Percentiles rank a stretch among this genome's conserved stretches.
These are phyloP conservation scores for Pleurotus sapidus DNA, from an alignment of 768 basidiomycete species.

Conservation along the genomic window DNA sequence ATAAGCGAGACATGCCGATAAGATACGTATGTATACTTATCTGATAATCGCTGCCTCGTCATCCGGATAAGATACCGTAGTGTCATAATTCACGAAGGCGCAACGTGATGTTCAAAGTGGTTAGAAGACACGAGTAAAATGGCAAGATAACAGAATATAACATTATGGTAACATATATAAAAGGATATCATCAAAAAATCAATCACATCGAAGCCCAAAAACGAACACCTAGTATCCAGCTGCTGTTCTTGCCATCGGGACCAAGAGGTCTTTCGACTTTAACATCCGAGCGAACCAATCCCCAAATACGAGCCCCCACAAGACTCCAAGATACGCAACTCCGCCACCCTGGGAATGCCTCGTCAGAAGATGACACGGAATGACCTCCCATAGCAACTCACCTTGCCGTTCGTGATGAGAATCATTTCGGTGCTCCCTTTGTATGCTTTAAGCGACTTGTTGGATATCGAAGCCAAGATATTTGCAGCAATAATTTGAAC, in stretches of 20 bases:
- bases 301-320: slow-evolving; percentile 44
- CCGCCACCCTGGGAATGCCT: slow-evolving; percentile 26
- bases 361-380: not conserved
- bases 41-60: too few relatives aligned
- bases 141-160: too few relatives aligned
- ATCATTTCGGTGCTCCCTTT: slow-evolving; percentile 51
- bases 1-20: too few relatives aligned
- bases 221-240: not conserved
- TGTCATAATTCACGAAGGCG: too few relatives aligned
- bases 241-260: slow-evolving; percentile 7
- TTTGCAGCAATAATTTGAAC: slow-evolving; percentile 46
- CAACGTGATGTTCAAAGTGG: too few relatives aligned
- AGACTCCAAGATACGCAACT: slow-evolving; percentile 35
- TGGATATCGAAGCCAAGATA: slow-evolving; percentile 37
- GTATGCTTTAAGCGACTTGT: slow-evolving; percentile 37
- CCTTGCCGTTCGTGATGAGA: slow-evolving; percentile 51
- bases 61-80: too few relatives aligned
- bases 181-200: too few relatives aligned
- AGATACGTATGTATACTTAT: too few relatives aligned
- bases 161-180: too few relatives aligned
- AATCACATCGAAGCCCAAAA: too few relatives aligned
- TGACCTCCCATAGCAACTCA: slow-evolving; percentile 19
- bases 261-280: slow-evolving; percentile 22
- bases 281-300: slow-evolving; percentile 33
- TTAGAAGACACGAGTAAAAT: too few relatives aligned